Percentiles rank a stretch among this genome's conserved stretches.
These are phyloP conservation scores for Lotmaria passim DNA, from an alignment of 208 protist genomes.

Conservation along the genomic window DNA sequence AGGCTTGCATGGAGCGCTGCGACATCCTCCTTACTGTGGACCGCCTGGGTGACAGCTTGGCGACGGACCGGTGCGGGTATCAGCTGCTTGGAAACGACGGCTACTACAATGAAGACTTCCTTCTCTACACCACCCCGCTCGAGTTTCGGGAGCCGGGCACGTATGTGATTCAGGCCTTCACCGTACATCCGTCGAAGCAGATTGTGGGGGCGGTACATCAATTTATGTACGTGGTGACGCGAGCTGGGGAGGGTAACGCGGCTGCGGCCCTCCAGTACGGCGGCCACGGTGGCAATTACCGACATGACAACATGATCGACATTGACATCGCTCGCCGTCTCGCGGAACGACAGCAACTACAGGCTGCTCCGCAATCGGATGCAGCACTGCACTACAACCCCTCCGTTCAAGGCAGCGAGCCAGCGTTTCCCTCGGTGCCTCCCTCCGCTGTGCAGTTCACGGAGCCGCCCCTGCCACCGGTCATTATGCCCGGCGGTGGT, in stretches of 20 bases:
- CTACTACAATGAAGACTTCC: slow-evolving; percentile 54
- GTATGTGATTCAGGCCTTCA: slow-evolving; percentile 74
- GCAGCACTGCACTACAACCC: slow-evolving; percentile 4
- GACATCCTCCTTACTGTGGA: slow-evolving; percentile 61
- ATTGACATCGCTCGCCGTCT: slow-evolving; percentile 27
- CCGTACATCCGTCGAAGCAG: slow-evolving; percentile 51
- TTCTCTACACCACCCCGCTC: slow-evolving; percentile 65
- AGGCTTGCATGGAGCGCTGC: slow-evolving; percentile 29
- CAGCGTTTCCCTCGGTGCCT: neutral
- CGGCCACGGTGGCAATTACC: neutral
- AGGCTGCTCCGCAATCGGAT: neutral
- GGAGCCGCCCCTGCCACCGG: slow-evolving; percentile 39
- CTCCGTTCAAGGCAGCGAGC: neutral
- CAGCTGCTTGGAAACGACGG: slow-evolving; percentile 59
- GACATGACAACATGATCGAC: slow-evolving; percentile 20
- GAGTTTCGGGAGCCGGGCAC: slow-evolving; percentile 55
- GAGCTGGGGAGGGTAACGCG: neutral
- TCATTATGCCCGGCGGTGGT: slow-evolving; percentile 59
- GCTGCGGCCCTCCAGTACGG: neutral
- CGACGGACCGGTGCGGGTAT: slow-evolving; percentile 10
- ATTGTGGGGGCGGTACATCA: slow-evolving; percentile 70
- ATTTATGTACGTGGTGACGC: slow-evolving; percentile 58
- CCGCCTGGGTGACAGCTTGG: slow-evolving; percentile 23
- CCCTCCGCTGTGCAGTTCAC: neutral
- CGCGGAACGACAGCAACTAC: slow-evolving; percentile 8